Evolutionary conservation across 108 stramenopile species (phyloP).

Genomic region (Aurantiochytrium sp.): DNA sequence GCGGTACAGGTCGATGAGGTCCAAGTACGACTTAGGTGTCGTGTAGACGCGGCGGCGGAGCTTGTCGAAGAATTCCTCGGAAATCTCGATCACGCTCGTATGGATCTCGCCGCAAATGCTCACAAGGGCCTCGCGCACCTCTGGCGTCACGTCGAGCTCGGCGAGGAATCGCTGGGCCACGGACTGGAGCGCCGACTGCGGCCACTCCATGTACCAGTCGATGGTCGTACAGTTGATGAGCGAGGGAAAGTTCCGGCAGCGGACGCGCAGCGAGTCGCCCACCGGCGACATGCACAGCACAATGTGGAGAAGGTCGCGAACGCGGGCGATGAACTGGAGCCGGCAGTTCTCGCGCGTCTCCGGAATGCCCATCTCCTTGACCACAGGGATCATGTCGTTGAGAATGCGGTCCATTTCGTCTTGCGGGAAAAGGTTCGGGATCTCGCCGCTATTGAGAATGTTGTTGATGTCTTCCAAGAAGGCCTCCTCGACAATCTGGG

Average conservation of each 20-base stretch:
- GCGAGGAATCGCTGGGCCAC: slow-evolving; percentile 56
- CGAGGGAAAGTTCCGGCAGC: slow-evolving; percentile 61
- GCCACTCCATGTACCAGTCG: slow-evolving; percentile 65
- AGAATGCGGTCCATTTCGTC: slow-evolving; percentile 59
- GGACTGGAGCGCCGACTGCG: slow-evolving; percentile 54
- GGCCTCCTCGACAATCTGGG: slow-evolving; percentile 63
- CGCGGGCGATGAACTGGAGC: slow-evolving; percentile 48
- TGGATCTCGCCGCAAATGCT: slow-evolving; percentile 56
- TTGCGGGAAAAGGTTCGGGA: slow-evolving; percentile 57
- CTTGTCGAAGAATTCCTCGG: slow-evolving; percentile 56
- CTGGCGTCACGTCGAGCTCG: slow-evolving; percentile 34
- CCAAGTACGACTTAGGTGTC: slow-evolving; percentile 67
- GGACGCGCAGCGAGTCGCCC: slow-evolving; percentile 59
- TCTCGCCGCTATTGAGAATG: slow-evolving; percentile 64
- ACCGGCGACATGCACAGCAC: slow-evolving; percentile 63
- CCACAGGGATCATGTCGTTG: slow-evolving; percentile 57
- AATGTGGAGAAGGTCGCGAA: slow-evolving; percentile 60
- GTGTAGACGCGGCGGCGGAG: slow-evolving; percentile 61
- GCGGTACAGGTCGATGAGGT: slow-evolving; percentile 62
- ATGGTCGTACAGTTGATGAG: slow-evolving; percentile 68
- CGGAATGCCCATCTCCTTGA: slow-evolving; percentile 56
- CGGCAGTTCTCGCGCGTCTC: slow-evolving; percentile 59
- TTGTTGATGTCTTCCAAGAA: slow-evolving; percentile 71
- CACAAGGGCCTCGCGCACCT: slow-evolving; percentile 38
- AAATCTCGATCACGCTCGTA: slow-evolving; percentile 42